phyloP scores from a whole-genome alignment of 1,284 basidiomycete species.

The Meripilus lineatus region DNA sequence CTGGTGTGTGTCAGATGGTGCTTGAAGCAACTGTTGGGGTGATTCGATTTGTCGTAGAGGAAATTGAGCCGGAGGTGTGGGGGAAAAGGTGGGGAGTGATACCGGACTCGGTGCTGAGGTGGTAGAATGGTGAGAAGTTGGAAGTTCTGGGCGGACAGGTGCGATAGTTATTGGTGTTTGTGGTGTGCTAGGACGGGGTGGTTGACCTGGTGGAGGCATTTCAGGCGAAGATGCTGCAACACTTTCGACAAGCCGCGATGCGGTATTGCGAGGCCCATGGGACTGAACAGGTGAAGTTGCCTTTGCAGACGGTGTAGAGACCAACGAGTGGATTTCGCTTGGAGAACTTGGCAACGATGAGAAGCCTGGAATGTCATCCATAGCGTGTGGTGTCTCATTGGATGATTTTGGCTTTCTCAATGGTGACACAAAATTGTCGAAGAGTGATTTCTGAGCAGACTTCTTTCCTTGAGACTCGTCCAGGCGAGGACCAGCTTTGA shows the following conservation, averaged over 20 bases:
- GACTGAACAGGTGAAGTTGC: too few relatives aligned
- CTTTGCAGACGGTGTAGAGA: too few relatives aligned
- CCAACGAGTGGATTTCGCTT: not conserved
- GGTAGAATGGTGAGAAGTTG: too few relatives aligned
- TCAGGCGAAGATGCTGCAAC: not conserved
- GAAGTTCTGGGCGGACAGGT: not conserved
- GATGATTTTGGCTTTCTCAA: constrained; percentile 9
- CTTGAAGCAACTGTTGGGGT: too few relatives aligned
- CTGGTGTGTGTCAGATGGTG: not conserved
- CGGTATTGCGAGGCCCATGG: too few relatives aligned
- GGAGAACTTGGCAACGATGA: constrained; percentile 5
- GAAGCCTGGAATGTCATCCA: too few relatives aligned
- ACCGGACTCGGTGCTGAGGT: too few relatives aligned
- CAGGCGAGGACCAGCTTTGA: constrained; percentile 40
- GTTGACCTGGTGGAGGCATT: not conserved
- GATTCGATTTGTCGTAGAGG: too few relatives aligned
- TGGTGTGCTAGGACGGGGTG: too few relatives aligned
- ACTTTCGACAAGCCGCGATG: too few relatives aligned
- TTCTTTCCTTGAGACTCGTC: constrained; percentile 47
- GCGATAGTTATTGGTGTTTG: not conserved
- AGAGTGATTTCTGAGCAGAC: constrained; percentile 31
- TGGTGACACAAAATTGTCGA: constrained; percentile 19
- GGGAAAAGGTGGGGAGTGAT: too few relatives aligned
- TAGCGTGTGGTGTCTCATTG: too few relatives aligned
- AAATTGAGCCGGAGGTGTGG: not conserved